Conservation (phyloP, 2,329 filamentous ascomycete genomes). For the Ramularia endophylla region DNA sequence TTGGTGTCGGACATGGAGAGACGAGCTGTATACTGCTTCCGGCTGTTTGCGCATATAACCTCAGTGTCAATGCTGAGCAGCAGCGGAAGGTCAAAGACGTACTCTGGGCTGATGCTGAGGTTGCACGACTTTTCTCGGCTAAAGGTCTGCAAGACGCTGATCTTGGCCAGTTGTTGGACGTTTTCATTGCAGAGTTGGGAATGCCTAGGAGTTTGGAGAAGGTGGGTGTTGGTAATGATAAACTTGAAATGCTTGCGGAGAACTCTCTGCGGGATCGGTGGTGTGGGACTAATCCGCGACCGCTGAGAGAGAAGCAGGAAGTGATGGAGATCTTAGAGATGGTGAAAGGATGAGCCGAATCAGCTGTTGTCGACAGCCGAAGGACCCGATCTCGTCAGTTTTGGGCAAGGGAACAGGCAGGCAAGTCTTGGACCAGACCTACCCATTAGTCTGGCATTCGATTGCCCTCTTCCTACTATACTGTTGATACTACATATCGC, state of each 20-base stretch:
- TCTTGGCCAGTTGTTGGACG: slow-evolving; percentile 48
- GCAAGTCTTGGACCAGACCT: no score
- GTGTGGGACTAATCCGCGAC: slow-evolving; percentile 47
- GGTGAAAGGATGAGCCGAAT: slow-evolving; percentile 7
- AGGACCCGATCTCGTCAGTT: no score
- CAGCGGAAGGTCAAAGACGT: slow-evolving; percentile 39
- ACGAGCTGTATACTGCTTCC: slow-evolving; percentile 54
- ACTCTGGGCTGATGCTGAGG: slow-evolving; percentile 35
- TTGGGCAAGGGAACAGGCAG: no score
- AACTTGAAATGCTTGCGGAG: slow-evolving; percentile 42
- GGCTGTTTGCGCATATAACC: slow-evolving; percentile 53
- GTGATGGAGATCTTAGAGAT: slow-evolving; percentile 49
- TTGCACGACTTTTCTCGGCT: slow-evolving; percentile 33
- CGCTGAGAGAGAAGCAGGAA: slow-evolving; percentile 42
- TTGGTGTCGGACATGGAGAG: slow-evolving; percentile 56
- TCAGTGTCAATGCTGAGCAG: slow-evolving; percentile 33
- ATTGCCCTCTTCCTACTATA: no score
- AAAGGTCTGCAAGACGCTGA: slow-evolving; percentile 30
- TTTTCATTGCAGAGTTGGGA: slow-evolving; percentile 46
- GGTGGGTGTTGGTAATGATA: slow-evolving; percentile 46
- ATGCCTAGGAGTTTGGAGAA: slow-evolving; percentile 51
- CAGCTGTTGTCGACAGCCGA: no score
- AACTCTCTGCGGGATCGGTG: slow-evolving; percentile 48
- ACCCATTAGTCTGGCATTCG: no score
- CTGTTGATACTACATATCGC: no score